Base-by-base conservation (phyloP, 2,329 filamentous ascomycete species). In the Pyrenophora tritici-repentis region DNA sequence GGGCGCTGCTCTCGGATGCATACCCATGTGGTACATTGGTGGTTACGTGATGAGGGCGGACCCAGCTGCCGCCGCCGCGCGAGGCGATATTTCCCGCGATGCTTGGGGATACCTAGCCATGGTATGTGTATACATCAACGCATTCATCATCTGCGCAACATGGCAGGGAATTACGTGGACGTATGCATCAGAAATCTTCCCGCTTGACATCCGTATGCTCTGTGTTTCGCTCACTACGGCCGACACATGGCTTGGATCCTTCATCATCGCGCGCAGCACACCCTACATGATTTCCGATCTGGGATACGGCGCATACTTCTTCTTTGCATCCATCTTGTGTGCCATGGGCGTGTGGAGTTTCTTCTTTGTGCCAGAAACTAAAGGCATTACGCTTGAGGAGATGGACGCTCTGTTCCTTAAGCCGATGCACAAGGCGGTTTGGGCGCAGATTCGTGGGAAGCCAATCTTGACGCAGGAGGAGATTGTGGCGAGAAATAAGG, bases 61-160 rank as follows among this genome's bases (percentile, higher is more conserved):
- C 41, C 80, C 81, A 0, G 75, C 77, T 7, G 71, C 62, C 1
- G 75, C 77, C 17, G 79, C 81, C 34, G 47, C 61, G 2, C 58
- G 60, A 2, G 80, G 79, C 6, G 67, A 71, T 10, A 63, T 77
- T 1, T 70, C 75, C 5, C 77, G 78, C 0, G 65, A 74, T 6
- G 77, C 76, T 3, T 80, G 79, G 49, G 81, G 81, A 0, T 77
- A 79, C 50, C 75, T 81, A 12, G 81, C 81, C 6, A 82, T 81
- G 26, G 80, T 80, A 2, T 80, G 79, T 62, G 78, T 83, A 18
- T 83, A 83, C 71, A 70, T 83, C 1, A 83, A 82, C 55, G 80
- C 76, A 1, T 74, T 81, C 37, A 82, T 82, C 56, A 81, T 81
- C 40, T 80, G 73, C 42, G 73, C 74, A 1, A 75, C 73, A 1